Base-by-base conservation (phyloP, 306 rosid genomes). In the Vigna reflexopilosa region DNA sequence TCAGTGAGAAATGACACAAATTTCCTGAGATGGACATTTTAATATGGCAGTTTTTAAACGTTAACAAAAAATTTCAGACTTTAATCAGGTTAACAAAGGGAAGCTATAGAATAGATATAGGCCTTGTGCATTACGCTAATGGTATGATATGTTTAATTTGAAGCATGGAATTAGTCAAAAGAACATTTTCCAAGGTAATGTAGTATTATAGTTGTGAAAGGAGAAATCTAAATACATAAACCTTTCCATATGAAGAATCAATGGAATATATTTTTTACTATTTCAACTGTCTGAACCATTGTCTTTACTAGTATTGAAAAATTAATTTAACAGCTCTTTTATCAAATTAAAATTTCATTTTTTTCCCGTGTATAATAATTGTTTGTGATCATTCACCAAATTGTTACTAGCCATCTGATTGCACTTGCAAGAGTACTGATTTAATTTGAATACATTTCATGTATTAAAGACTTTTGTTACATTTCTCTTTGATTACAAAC, bases 1-100 rank as follows among this genome's bases (percentile, higher is more conserved):
- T 72, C 59, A 34, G 45, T 44, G 56, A 76, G 67, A 72, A 71
- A 76, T 52, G 15, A 79, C 64, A 78, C 28, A 40, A 15, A 38
- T 32, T 57, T 67, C 49, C 58, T 17, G 16, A 50, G 47, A 45
- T 49, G 55, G 72, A 38, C 50, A 65, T 19, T 55, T 42, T 65
- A 47, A 13, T 42, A 24, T 32, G 32, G 12, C 36, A 56, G 16
- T 45, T 64, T 32, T 34, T 48, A 2, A 28, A 78, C 22, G 14
- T 7, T 24, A 22, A 30, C 14, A 67, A 40, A 20, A 52, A 24
- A 26, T 26, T 50, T 56, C 47, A 7, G 49, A 67, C 36, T 32
- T 68, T 34, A 67, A 67, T 36, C 24, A 9, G 58, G 30, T 12
- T 16, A 55, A 44, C 40, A 24, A 42, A 44, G 68, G 56, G 49